Evolutionary conservation across 208 protist species (phyloP), one percentile per base, ranked within the genome.

Genomic region (Leishmania arabica): DNA sequence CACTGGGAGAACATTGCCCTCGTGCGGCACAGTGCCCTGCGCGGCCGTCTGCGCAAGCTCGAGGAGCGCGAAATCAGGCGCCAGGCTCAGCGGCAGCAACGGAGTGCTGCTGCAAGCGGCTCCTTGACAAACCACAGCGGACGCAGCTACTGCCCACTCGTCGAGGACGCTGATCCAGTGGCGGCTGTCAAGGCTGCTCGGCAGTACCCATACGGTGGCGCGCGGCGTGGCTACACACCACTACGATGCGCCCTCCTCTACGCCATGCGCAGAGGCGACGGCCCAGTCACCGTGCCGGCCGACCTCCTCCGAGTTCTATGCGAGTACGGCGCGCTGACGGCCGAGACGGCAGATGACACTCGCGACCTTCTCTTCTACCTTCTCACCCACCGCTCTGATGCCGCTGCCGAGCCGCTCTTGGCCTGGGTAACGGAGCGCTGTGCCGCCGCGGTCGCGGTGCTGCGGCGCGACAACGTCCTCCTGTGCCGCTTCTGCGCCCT

Each of bases 331-430:
- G 91, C 82, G n/a, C 82, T 85, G 49, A n/a, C 75, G n/a, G 62
- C 72, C 11, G 79, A 65, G 64, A 53, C 79, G 11, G 62, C 62
- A 15, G 82, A 82, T n/a, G 89, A 92, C 75, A 83, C 80, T 21
- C 73, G 82, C 54, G 90, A 93, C 69, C 85, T 91, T 68, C 73
- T 94, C 60, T 88, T 89, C 40, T 88, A 81, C 75, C 83, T 92
- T 31, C 69, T 90, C 60, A 85, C 77, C 15, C 83, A 88, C 65
- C 82, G 76, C 69, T 74, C 78, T 66, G 82, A 89, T 60, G 82
- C 82, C n/a, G 71, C 85, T 66, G 89, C 89, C 13, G 86, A 88
- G 62, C 53, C 81, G 45, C 56, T 92, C 34, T 53, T 90, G 37
- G 42, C 53, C 60, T 82, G 77, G 77, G 82, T 85, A 31, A 71